phyloP scores from a whole-genome alignment of 306 rosid genomes.

The Hippophae tibetana region DNA sequence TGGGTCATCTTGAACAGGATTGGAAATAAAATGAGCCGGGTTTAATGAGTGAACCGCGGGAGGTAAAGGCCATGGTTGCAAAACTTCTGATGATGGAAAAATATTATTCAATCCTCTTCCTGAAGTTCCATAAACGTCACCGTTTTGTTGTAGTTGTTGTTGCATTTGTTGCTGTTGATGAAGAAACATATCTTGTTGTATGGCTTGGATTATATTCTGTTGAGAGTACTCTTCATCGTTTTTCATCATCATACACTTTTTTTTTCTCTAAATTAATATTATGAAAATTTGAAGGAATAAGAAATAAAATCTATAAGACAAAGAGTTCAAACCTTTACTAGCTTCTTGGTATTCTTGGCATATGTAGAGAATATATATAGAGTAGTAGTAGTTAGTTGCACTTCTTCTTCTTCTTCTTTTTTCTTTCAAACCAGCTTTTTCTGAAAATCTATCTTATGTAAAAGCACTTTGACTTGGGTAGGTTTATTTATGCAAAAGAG shows the following conservation, averaged over 20 bases:
- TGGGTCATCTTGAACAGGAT: slow-evolving; percentile 40
- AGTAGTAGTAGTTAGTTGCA: no score
- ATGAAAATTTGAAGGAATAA: no score
- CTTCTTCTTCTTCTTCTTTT: no score
- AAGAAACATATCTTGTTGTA: slow-evolving; percentile 52
- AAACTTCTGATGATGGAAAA: slow-evolving; percentile 50
- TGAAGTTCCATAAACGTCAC: slow-evolving; percentile 16
- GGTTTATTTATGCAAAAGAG: slow-evolving; percentile 34
- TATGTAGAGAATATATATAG: no score
- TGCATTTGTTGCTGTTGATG: slow-evolving; percentile 40
- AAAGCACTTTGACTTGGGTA: slow-evolving; percentile 37
- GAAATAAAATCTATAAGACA: no score
- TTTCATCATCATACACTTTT: slow-evolving; percentile 38
- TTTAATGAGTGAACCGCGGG: slow-evolving; percentile 44
- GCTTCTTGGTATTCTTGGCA: no score
- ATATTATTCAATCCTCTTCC: slow-evolving; percentile 30
- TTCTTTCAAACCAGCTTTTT: no score
- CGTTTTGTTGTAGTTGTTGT: slow-evolving; percentile 30
- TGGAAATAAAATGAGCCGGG: slow-evolving; percentile 26
- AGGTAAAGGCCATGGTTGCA: slow-evolving; percentile 60
- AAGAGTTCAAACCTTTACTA: no score
- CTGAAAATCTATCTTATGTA: no score
- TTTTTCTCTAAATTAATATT: not conserved
- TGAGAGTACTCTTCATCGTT: slow-evolving; percentile 57
- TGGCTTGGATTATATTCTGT: slow-evolving; percentile 40